These are phyloP conservation scores for Mitragyna speciosa DNA, from an alignment of 257 asterid genomes.

Conservation along the genomic window DNA sequence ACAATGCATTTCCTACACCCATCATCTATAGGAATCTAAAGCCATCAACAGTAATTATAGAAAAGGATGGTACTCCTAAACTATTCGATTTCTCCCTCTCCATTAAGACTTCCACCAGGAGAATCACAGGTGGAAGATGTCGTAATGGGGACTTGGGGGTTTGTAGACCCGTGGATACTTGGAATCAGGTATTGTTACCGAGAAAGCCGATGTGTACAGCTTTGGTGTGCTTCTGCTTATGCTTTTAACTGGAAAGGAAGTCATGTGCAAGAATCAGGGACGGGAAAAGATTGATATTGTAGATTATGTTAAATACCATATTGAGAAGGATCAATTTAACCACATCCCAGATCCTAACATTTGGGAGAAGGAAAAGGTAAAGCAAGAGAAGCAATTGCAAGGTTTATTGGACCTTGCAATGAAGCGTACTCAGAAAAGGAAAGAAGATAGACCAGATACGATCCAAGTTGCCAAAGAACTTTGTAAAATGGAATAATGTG, in stretches of 20 bases:
- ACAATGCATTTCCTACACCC: conserved; percentile 16
- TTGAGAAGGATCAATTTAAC: neutral
- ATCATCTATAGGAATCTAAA: conserved; percentile 10
- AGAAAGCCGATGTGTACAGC: conserved; percentile 11
- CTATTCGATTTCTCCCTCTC: conserved; percentile 15
- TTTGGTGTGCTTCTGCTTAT: conserved; percentile 10
- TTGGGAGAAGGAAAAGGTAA: neutral
- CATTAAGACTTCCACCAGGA: conserved; percentile 18
- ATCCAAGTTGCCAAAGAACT: conserved; percentile 5
- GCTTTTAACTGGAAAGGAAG: conserved; percentile 8
- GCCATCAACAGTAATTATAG: conserved; percentile 20
- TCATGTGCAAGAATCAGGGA: neutral
- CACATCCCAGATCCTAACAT: neutral
- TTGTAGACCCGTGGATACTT: conserved; percentile 10
- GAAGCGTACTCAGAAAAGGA: neutral
- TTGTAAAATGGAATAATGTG: neutral
- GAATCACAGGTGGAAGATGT: conserved; percentile 24
- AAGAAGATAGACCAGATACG: conserved; percentile 2
- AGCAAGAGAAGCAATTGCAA: neutral
- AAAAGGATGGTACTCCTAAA: conserved; percentile 19
- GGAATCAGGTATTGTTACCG: neutral
- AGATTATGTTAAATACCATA: neutral
- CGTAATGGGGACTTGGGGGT: conserved; percentile 9
- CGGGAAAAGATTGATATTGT: neutral
- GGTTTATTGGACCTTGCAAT: conserved; percentile 6